phyloP scores from a whole-genome alignment of 2,329 filamentous ascomycete species.

The Talaromyces funiculosus region DNA sequence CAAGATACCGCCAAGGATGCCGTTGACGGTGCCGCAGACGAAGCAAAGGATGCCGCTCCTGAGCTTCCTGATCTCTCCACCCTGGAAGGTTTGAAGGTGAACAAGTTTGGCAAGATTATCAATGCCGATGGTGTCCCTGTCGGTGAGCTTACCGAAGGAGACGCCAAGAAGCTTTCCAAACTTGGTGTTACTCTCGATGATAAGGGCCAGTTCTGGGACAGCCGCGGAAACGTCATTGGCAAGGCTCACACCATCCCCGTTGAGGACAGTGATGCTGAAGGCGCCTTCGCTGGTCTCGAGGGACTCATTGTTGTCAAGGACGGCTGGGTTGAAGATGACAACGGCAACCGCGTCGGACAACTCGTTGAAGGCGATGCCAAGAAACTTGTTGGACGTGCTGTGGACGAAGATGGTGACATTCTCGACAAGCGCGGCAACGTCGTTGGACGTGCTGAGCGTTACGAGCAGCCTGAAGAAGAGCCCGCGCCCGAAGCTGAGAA shows the following conservation, averaged over 20 bases:
- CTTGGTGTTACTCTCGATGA: conserved; percentile 44
- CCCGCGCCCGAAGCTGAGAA: conserved; percentile 42
- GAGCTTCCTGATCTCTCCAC: conserved; percentile 29
- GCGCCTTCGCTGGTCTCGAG: conserved; percentile 42
- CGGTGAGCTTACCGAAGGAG: conserved; percentile 57
- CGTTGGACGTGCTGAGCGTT: conserved; percentile 52
- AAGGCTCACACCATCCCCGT: conserved; percentile 46
- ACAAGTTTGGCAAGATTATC: conserved; percentile 42
- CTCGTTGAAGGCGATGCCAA: conserved; percentile 56
- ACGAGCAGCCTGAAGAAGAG: conserved; percentile 43
- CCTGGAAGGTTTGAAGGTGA: conserved; percentile 38
- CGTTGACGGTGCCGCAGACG: conserved; percentile 21
- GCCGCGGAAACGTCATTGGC: conserved; percentile 58
- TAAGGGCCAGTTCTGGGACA: conserved; percentile 60
- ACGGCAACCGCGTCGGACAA: conserved; percentile 44
- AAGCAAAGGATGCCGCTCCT: conserved; percentile 19
- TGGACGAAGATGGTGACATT: conserved; percentile 59
- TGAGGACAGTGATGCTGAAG: conserved; percentile 36
- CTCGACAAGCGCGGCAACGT: conserved; percentile 58
- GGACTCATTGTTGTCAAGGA: conserved; percentile 44
- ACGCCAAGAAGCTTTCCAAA: conserved; percentile 55
- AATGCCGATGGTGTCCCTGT: conserved; percentile 43
- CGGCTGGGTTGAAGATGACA: conserved; percentile 46
- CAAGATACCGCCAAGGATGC: conserved; percentile 14
- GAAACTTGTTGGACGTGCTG: conserved; percentile 53